Evolutionary conservation across 2,329 filamentous ascomycete species (phyloP), one percentile per base, ranked within the genome.

Genomic region (Aaosphaeria arxii): DNA sequence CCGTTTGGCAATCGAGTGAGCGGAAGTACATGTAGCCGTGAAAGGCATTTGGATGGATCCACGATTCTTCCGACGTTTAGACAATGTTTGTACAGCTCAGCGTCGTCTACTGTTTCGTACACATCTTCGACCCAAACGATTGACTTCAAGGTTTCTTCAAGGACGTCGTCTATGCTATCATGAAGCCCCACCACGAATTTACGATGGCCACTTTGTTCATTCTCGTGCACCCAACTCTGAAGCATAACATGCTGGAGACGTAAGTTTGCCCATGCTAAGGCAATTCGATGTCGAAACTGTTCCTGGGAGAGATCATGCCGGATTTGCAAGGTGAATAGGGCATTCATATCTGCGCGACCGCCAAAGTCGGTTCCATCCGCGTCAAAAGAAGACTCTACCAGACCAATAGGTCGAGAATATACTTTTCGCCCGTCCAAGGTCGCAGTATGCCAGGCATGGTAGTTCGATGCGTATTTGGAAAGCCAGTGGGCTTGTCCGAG

Each of bases 371-470:
- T 52, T 3, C 75, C 75, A 56, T 77, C 75, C 0, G 57, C 55
- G 49, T 77, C 74, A 58, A 77, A 77, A 7, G 66, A 66, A 1
- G 60, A 66, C 48, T 77, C 75, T 0, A 76, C 70, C 5, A 75
- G 60, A 1, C 75, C 75, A 1, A 76, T 50, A 0, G 71, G 72
- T 6, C 74, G 61, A 13, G 57, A 58, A 48, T 67, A 72, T 11
- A 55, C 49, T 31, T 48, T 49, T 32, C 46, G 46, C 11, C 59
- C 63, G 42, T 57, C 48, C 2, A 51, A 7, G 11, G 41, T 43
- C 4, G 44, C 29, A 43, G 40, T 51, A 40, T 54, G 63, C 74
- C 73, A 76, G 24, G 59, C 48, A 49, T 75, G 69, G 49, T 65
- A 64, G 7, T 59, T 59, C 32, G 56, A 57, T 45, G 70, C 71